These are phyloP conservation scores for Glycyrrhiza uralensis DNA, from an alignment of 306 rosid species.

Conservation along the genomic window DNA sequence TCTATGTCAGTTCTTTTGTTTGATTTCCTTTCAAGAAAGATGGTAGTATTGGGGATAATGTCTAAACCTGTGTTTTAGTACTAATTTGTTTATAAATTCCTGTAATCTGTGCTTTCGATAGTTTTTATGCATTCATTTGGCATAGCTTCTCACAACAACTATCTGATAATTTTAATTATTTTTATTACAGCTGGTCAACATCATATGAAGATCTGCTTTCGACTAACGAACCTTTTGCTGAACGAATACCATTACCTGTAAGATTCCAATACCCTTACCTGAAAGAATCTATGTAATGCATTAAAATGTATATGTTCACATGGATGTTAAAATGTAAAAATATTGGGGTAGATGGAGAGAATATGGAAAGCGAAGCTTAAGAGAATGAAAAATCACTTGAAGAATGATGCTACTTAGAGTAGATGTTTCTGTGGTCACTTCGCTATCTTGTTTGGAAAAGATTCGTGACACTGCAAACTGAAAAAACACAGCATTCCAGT, in stretches of 20 bases:
- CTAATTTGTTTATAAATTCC: background rate
- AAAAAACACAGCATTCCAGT: too few relatives aligned
- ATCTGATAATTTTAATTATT: background rate
- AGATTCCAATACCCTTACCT: slow-evolving; percentile 57
- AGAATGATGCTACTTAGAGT: background rate
- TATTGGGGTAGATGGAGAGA: background rate
- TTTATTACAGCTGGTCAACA: slow-evolving; percentile 90
- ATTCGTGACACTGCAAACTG: too few relatives aligned
- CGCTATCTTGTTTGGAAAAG: too few relatives aligned
- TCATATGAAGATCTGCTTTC: slow-evolving; percentile 82
- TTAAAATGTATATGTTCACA: background rate
- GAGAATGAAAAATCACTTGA: background rate
- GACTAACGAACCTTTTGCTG: slow-evolving; percentile 65
- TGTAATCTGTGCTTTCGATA: background rate
- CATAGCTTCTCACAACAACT: background rate
- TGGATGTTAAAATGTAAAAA: background rate
- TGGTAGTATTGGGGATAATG: background rate
- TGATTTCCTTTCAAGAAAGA: background rate
- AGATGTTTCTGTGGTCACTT: background rate
- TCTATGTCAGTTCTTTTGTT: background rate
- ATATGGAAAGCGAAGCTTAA: background rate
- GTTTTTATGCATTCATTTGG: slow-evolving; percentile 3
- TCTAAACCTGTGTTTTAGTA: background rate
- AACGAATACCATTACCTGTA: slow-evolving; percentile 87
- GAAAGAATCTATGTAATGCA: slow-evolving; percentile 41